A percentile compares a stretch with the other conserved stretches of the same genome.
These are phyloP conservation scores for Phytophthora quininea DNA, from an alignment of 352 stramenopile genomes.

Conservation along the genomic window DNA sequence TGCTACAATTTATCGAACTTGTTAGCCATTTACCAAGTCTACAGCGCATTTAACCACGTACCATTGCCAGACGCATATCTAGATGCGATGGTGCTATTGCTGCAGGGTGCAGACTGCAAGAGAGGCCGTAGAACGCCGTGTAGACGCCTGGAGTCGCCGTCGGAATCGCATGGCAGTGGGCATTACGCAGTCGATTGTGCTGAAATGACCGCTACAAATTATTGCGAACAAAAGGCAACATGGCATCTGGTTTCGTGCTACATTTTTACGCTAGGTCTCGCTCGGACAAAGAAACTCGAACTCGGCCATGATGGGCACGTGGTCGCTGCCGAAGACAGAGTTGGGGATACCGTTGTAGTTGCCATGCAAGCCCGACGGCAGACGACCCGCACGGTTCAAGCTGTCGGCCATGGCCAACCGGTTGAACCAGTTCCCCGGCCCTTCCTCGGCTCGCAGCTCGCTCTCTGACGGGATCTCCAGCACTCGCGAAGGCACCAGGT, in stretches of 20 bases:
- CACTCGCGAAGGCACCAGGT: constrained; percentile 61
- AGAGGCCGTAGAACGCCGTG: constrained; percentile 4
- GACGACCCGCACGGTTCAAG: constrained; percentile 64
- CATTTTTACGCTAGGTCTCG: constrained; percentile 36
- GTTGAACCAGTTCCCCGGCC: constrained; percentile 80
- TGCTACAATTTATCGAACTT: constrained; percentile 11
- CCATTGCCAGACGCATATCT: constrained; percentile 5
- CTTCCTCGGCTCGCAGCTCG: constrained; percentile 71
- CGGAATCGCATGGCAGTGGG: constrained; percentile 17
- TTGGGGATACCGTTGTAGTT: constrained; percentile 92
- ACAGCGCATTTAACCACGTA: constrained; percentile 16
- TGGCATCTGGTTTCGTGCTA: neutral
- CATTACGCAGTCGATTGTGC: constrained; percentile 1
- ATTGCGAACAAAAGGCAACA: constrained; percentile 1
- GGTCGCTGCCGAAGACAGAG: constrained; percentile 83
- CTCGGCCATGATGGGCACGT: constrained; percentile 87
- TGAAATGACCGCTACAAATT: neutral
- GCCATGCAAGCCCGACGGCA: constrained; percentile 65
- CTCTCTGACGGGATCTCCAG: constrained; percentile 80
- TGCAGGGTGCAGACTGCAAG: neutral
- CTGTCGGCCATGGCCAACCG: constrained; percentile 71
- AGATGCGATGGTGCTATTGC: neutral
- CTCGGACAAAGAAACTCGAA: constrained; percentile 72
- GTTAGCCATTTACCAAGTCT: constrained; percentile 10
- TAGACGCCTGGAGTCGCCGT: constrained; percentile 18